phyloP scores from a whole-genome alignment of 2,329 filamentous ascomycete genomes.

The Colletotrichum chrysophilum region DNA sequence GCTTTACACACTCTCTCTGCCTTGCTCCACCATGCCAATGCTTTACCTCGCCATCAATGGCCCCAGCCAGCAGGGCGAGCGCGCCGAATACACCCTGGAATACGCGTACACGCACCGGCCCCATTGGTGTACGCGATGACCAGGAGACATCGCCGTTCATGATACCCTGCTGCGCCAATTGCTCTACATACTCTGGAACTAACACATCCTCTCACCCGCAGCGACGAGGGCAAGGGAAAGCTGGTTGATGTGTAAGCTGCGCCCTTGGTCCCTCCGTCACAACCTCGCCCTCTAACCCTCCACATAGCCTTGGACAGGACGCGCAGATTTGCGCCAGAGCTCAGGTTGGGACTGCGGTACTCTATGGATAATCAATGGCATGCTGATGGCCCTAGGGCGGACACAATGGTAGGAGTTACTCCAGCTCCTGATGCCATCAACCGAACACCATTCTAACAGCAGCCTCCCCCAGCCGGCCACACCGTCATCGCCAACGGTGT shows the following conservation, averaged over 20 bases:
- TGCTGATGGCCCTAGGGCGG: constrained; percentile 31
- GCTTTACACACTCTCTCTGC: constrained; percentile 18
- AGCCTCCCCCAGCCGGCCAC: constrained; percentile 16
- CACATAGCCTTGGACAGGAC: constrained; percentile 25
- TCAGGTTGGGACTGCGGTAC: constrained; percentile 17
- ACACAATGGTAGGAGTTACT: constrained; percentile 30
- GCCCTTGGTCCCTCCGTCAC: constrained; percentile 11
- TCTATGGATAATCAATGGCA: constrained; percentile 18
- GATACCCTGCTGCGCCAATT: neutral
- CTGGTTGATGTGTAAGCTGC: constrained; percentile 37
- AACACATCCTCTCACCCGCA: constrained; percentile 23
- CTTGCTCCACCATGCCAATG: constrained; percentile 23
- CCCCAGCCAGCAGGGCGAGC: neutral
- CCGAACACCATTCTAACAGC: constrained; percentile 17
- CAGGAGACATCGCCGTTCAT: neutral
- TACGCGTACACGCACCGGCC: neutral
- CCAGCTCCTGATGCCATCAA: constrained; percentile 17
- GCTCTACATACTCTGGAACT: neutral
- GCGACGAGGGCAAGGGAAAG: constrained; percentile 45
- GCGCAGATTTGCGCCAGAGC: constrained; percentile 24
- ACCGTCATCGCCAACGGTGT: constrained; percentile 22
- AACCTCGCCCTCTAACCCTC: constrained; percentile 18
- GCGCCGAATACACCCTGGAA: neutral
- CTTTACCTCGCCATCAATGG: constrained; percentile 2
- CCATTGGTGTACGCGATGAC: neutral